A percentile compares a stretch with the other conserved stretches of the same genome.
These are phyloP conservation scores for Nakazawaea molendinolei DNA, from an alignment of 805 yeast species.

Conservation along the genomic window DNA sequence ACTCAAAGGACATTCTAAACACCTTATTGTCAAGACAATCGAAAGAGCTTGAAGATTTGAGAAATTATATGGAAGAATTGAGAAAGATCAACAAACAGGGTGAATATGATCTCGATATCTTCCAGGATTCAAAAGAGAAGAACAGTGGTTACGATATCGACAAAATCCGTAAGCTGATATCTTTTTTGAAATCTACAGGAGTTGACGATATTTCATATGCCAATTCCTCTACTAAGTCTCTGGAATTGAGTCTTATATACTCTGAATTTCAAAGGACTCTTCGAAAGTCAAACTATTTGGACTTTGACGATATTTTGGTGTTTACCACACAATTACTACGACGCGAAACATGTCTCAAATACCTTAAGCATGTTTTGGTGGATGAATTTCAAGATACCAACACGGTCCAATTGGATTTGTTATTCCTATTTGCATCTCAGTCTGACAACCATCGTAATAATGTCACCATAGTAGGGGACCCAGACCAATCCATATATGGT, in stretches of 20 bases:
- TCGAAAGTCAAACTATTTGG: slow-evolving; percentile 39
- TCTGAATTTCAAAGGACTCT: slow-evolving; percentile 45
- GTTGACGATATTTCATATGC: slow-evolving; percentile 30
- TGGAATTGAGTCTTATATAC: slow-evolving; percentile 32
- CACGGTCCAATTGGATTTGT: slow-evolving; percentile 62
- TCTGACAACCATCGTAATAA: slow-evolving; percentile 37
- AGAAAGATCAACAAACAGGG: slow-evolving; percentile 17
- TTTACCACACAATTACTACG: slow-evolving; percentile 44
- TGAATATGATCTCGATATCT: slow-evolving; percentile 10
- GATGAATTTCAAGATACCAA: slow-evolving; percentile 97
- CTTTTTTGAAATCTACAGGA: slow-evolving; percentile 51
- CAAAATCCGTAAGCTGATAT: slow-evolving; percentile 37
- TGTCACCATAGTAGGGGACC: slow-evolving; percentile 91
- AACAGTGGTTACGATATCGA: slow-evolving; percentile 32
- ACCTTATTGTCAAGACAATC: slow-evolving; percentile 28
- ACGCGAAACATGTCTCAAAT: slow-evolving; percentile 37
- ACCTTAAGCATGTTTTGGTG: slow-evolving; percentile 66
- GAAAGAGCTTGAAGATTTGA: slow-evolving; percentile 15
- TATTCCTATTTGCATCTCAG: slow-evolving; percentile 35
- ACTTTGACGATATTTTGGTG: slow-evolving; percentile 80
- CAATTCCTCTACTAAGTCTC: background rate
- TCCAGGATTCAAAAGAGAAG: slow-evolving; percentile 9
- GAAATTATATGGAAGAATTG: slow-evolving; percentile 8
- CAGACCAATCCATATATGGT: slow-evolving; percentile 90
- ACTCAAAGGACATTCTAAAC: slow-evolving; percentile 39